Percentiles rank a stretch among this genome's conserved stretches.
Conservation (phyloP, 306 rosid species). For the Cucumis sativus region Cucumber_9930_V3 NC_026655.2:32280001-32280500, state of each 20-base stretch:
- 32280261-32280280: not conserved
- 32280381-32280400: constrained; percentile 36
- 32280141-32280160: constrained; percentile 25
- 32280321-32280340: not conserved
- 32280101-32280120: constrained; percentile 25
- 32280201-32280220: constrained; percentile 37
- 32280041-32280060: constrained; percentile 1
- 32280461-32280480: not conserved
- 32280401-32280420: constrained; percentile 38
- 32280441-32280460: constrained; percentile 35
- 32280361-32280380: constrained; percentile 39
- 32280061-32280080: constrained; percentile 3
- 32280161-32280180: constrained; percentile 35
- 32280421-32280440: constrained; percentile 51
- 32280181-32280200: constrained; percentile 32
- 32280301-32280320: not conserved
- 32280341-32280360: constrained; percentile 15
- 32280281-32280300: not conserved
- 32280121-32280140: constrained; percentile 46
- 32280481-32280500: not conserved
- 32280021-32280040: constrained; percentile 10
- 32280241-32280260: not conserved
- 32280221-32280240: constrained; percentile 32
- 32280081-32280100: constrained; percentile 16
- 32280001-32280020: constrained; percentile 15